phyloP scores from a whole-genome alignment of 116 monocot species.

The Posidonia oceanica region DNA sequence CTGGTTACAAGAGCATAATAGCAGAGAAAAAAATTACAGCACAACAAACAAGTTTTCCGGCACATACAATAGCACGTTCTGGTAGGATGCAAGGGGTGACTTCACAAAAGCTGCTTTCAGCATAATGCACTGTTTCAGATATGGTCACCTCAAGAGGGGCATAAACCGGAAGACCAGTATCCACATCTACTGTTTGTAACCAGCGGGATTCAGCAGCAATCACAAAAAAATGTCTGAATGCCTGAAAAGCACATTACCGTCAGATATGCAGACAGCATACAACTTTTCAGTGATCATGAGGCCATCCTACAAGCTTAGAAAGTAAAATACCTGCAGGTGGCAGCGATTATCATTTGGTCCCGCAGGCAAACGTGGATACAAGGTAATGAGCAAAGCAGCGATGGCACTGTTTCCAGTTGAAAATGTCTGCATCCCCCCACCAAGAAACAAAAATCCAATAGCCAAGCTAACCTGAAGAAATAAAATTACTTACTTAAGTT shows the following conservation, averaged over 20 bases:
- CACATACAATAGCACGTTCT: slow-evolving; percentile 76
- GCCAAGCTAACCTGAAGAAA: slow-evolving; percentile 75
- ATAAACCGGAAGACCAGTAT: slow-evolving; percentile 86
- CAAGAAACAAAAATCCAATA: slow-evolving; percentile 93
- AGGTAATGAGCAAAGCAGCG: slow-evolving; percentile 78
- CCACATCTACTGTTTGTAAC: slow-evolving; percentile 93
- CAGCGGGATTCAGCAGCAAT: slow-evolving; percentile 85
- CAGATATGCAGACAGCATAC: no score
- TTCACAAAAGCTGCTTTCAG: slow-evolving; percentile 78
- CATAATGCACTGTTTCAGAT: slow-evolving; percentile 60
- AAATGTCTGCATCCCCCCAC: slow-evolving; percentile 87
- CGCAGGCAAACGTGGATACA: slow-evolving; percentile 91
- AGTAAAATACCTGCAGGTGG: slow-evolving; percentile 65
- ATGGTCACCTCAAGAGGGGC: slow-evolving; percentile 78
- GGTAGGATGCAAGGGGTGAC: slow-evolving; percentile 92
- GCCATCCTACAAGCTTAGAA: not conserved
- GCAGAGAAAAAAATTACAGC: not conserved
- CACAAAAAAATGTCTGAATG: slow-evolving; percentile 90
- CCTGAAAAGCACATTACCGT: slow-evolving; percentile 21
- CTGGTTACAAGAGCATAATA: not conserved
- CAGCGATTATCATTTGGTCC: slow-evolving; percentile 98
- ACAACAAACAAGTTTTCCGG: not conserved
- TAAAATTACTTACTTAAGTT: no score
- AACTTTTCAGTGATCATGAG: no score
- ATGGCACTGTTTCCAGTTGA: slow-evolving; percentile 82